Conservation (phyloP, 2,329 filamentous ascomycete genomes). For the Remersonia thermophila region DNA sequence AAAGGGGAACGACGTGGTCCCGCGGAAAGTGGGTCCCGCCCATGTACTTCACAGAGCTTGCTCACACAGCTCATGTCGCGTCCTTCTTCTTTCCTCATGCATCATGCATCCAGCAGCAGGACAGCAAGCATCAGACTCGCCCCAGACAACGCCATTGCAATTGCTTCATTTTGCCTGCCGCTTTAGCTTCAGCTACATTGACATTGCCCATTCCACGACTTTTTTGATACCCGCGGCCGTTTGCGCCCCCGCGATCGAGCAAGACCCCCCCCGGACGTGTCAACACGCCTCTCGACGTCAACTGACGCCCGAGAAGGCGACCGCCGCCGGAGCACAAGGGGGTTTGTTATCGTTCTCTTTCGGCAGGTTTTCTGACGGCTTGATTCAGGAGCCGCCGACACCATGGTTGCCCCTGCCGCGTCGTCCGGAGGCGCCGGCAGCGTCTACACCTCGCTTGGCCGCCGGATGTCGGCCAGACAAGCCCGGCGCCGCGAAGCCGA, state of each 20-base stretch:
- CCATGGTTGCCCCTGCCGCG: slow-evolving; percentile 33
- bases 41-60: slow-evolving; percentile 1
- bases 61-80: neutral
- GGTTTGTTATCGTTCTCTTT: too few species aligned
- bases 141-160: slow-evolving; percentile 1
- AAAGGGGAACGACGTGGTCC: too few species aligned
- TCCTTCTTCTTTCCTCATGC: neutral
- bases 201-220: neutral
- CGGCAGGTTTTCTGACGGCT: too few species aligned
- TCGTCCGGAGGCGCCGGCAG: slow-evolving; percentile 16
- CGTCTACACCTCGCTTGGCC: slow-evolving; percentile 32
- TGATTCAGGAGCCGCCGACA: slow-evolving; percentile 15
- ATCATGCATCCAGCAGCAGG: neutral
- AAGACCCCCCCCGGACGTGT: too few species aligned
- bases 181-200: neutral
- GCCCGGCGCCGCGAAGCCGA: slow-evolving; percentile 22
- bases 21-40: neutral
- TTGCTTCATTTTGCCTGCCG: slow-evolving; percentile 4
- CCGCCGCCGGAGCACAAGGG: too few species aligned
- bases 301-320: too few species aligned
- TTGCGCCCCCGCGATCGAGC: too few species aligned
- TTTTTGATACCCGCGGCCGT: neutral
- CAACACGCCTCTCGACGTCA: too few species aligned
- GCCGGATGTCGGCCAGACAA: slow-evolving; percentile 45
- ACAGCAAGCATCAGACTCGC: neutral